Percentiles rank a stretch among this genome's conserved stretches.
These are phyloP conservation scores for Lentinus tigrinus DNA, from an alignment of 768 basidiomycete genomes.

Conservation along the genomic window DNA sequence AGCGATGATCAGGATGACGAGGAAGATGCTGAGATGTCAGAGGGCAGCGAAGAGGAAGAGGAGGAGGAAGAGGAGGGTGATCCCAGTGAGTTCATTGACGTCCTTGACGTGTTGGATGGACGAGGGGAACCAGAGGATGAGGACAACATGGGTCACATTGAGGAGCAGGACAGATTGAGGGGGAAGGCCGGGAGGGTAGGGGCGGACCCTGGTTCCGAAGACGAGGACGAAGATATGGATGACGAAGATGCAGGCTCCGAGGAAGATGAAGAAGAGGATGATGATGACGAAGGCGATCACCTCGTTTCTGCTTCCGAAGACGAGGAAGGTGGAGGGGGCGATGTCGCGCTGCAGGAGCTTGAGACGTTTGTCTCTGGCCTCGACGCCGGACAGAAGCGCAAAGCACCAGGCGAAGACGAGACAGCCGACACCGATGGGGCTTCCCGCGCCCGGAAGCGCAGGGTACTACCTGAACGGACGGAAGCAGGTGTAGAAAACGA, in stretches of 20 bases:
- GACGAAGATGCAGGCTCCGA: slow-evolving; percentile 29
- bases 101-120: slow-evolving; percentile 67
- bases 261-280: slow-evolving; percentile 34
- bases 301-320: slow-evolving; percentile 30
- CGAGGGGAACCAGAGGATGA: slow-evolving; percentile 43
- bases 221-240: slow-evolving; percentile 33
- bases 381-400: slow-evolving; percentile 69
- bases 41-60: slow-evolving; percentile 34
- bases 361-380: slow-evolving; percentile 71
- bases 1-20: slow-evolving; percentile 31
- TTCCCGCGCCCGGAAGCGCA: slow-evolving; percentile 48
- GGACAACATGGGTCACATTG: slow-evolving; percentile 38
- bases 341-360: slow-evolving; percentile 65
- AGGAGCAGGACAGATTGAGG: slow-evolving; percentile 28
- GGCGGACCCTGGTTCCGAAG: slow-evolving; percentile 34
- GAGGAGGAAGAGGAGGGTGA: slow-evolving; percentile 39
- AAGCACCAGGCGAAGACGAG: slow-evolving; percentile 47
- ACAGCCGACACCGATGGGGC: slow-evolving; percentile 26
- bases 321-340: slow-evolving; percentile 49
- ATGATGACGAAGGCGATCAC: slow-evolving; percentile 38
- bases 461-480: slow-evolving; percentile 67
- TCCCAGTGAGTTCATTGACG: slow-evolving; percentile 58
- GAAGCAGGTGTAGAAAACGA: slow-evolving; percentile 82
- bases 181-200: slow-evolving; percentile 1
- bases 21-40: slow-evolving; percentile 45